Evolutionary conservation across 1,284 basidiomycete species (phyloP).

Genomic region (Mycena citricolor): DNA sequence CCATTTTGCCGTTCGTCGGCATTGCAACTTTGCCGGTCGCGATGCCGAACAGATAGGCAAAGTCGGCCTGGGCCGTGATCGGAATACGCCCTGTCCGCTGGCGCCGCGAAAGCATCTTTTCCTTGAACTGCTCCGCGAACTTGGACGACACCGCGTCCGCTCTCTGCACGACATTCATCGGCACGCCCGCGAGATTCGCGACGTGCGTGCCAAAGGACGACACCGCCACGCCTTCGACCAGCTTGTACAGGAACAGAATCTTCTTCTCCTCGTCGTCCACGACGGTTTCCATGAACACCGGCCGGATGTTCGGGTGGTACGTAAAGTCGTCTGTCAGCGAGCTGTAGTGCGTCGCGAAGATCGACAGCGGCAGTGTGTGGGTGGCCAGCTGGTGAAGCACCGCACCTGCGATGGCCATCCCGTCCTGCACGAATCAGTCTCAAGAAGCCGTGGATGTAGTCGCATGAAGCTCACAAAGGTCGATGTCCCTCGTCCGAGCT

Average conservation of each 20-base stretch:
- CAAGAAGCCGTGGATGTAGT: constrained; percentile 4
- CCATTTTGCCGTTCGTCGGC: constrained; percentile 53
- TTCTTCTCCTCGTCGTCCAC: constrained; percentile 86
- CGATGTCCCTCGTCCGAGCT: constrained; percentile 86
- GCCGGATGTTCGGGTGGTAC: constrained; percentile 90
- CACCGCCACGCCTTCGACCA: constrained; percentile 84
- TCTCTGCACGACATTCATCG: constrained; percentile 76
- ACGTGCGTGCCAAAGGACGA: constrained; percentile 94
- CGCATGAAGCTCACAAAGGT: constrained; percentile 71
- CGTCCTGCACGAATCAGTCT: constrained; percentile 64
- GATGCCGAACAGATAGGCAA: constrained; percentile 70
- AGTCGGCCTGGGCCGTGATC: constrained; percentile 83
- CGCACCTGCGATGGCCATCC: constrained; percentile 94
- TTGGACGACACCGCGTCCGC: constrained; percentile 86
- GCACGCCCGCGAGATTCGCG: constrained; percentile 84
- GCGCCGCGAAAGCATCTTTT: constrained; percentile 67
- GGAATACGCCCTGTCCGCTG: constrained; percentile 64
- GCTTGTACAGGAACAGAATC: constrained; percentile 93
- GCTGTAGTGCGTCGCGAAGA: constrained; percentile 88
- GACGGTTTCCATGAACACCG: constrained; percentile 92
- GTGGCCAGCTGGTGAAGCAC: constrained; percentile 92
- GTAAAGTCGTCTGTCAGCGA: constrained; percentile 84
- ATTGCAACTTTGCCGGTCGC: constrained; percentile 51
- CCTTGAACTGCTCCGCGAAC: constrained; percentile 85
- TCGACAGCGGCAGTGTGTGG: constrained; percentile 81